Percentiles rank a stretch among this genome's conserved stretches.
phyloP scores from a whole-genome alignment of 2,329 filamentous ascomycete genomes.

The Pseudogymnoascus sp. region DNA sequence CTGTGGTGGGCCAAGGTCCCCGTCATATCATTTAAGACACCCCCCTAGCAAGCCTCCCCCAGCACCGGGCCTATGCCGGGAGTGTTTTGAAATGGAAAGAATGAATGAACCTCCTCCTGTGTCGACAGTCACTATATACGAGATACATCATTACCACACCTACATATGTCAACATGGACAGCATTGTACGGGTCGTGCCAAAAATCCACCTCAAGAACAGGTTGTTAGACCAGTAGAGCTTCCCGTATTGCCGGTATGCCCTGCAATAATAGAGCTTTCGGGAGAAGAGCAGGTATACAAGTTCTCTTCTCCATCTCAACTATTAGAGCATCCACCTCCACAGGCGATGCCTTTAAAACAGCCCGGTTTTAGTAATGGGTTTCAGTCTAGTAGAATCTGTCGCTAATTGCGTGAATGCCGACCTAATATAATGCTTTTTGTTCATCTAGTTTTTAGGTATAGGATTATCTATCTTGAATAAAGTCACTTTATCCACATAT shows the following conservation, averaged over 20 bases:
- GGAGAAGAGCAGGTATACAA: constrained; percentile 11
- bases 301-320: constrained; percentile 7
- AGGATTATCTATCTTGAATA: background rate
- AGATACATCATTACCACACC: constrained; percentile 16
- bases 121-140: constrained; percentile 11
- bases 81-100: constrained; percentile 11
- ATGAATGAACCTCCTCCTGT: background rate
- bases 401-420: background rate
- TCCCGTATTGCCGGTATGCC: constrained; percentile 12
- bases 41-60: constrained; percentile 12
- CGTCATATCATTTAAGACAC: constrained; percentile 15
- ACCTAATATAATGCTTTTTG: background rate
- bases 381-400: background rate
- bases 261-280: constrained; percentile 13
- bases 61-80: constrained; percentile 13
- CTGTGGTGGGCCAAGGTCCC: constrained; percentile 14
- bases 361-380: constrained; percentile 6
- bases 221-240: constrained; percentile 10
- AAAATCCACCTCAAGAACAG: background rate
- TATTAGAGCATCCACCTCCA: constrained; percentile 12
- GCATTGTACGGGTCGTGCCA: background rate
- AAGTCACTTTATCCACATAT: background rate
- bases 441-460: background rate
- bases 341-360: constrained; percentile 14
- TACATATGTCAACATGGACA: constrained; percentile 13